These are phyloP conservation scores for Fusarium sp. DNA, from an alignment of 2,329 filamentous ascomycete genomes.

Conservation along the genomic window DNA sequence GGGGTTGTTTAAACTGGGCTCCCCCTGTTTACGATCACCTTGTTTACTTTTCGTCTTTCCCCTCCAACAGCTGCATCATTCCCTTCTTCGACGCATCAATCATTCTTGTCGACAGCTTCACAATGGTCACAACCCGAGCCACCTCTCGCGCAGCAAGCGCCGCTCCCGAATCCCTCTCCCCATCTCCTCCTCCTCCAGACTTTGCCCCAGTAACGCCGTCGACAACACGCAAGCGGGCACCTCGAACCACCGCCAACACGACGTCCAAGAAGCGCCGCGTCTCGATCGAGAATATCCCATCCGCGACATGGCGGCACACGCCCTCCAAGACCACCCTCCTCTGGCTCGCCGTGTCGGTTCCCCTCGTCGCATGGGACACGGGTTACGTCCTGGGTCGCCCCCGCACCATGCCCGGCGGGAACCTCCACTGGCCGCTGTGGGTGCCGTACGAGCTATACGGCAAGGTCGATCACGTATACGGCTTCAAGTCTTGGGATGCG, in stretches of 20 bases:
- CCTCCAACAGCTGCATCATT: not conserved
- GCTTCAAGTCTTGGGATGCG: slow-evolving; percentile 76
- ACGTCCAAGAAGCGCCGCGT: slow-evolving; percentile 24
- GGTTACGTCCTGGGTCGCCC: slow-evolving; percentile 84
- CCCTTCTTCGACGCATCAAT: not conserved
- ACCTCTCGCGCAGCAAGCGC: slow-evolving; percentile 49
- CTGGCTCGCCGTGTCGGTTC: slow-evolving; percentile 81
- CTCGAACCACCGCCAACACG: slow-evolving; percentile 18
- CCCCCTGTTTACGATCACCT: not conserved
- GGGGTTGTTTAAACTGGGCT: not conserved
- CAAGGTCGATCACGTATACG: slow-evolving; percentile 83
- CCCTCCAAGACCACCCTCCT: slow-evolving; percentile 63
- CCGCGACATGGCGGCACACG: slow-evolving; percentile 56
- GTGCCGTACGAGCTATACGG: slow-evolving; percentile 85
- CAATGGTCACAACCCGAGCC: slow-evolving; percentile 55
- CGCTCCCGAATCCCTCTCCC: slow-evolving; percentile 36
- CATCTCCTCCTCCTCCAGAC: slow-evolving; percentile 13
- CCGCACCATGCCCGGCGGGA: slow-evolving; percentile 83
- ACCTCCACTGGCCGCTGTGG: slow-evolving; percentile 78
- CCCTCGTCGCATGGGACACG: slow-evolving; percentile 85
- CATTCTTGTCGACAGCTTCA: not conserved
- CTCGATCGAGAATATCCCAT: not conserved
- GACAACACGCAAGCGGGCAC: slow-evolving; percentile 30
- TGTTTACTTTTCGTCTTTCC: not conserved
- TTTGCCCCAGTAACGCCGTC: slow-evolving; percentile 19